phyloP scores from a whole-genome alignment of 1,284 basidiomycete genomes.

The Cryptococcus sp. region DNA sequence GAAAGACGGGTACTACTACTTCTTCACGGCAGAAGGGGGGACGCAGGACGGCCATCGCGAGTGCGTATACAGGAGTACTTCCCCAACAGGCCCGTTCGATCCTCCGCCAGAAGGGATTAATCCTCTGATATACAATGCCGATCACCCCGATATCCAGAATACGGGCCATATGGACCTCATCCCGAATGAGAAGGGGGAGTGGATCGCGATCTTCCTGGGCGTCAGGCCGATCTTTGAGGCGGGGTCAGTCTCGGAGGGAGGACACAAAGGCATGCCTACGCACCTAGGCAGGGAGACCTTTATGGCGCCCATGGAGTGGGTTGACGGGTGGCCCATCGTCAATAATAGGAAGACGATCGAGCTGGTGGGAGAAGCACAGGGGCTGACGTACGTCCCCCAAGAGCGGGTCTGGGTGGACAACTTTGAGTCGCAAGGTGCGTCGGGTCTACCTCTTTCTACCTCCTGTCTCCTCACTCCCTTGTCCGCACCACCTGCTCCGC shows the following conservation, averaged over 20 bases:
- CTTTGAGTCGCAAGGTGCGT: constrained; percentile 16
- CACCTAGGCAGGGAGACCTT: constrained; percentile 30
- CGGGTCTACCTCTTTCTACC: no score
- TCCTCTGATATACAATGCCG: constrained; percentile 22
- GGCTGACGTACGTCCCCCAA: constrained; percentile 8
- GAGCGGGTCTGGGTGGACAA: constrained; percentile 13
- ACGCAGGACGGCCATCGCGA: constrained; percentile 27
- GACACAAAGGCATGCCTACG: constrained; percentile 1
- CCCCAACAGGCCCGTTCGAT: constrained; percentile 24
- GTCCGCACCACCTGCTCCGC: background rate
- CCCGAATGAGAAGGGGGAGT: constrained; percentile 16
- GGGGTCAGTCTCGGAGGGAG: background rate
- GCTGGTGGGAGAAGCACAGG: constrained; percentile 11
- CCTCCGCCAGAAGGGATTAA: constrained; percentile 18
- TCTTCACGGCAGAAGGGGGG: constrained; percentile 33
- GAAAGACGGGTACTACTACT: constrained; percentile 32
- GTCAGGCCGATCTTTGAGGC: constrained; percentile 6
- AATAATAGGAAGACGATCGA: constrained; percentile 22
- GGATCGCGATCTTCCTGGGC: constrained; percentile 24
- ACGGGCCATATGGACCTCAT: constrained; percentile 30
- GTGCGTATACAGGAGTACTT: constrained; percentile 19
- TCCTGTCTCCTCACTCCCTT: no score
- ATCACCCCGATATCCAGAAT: constrained; percentile 19
- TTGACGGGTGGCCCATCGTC: constrained; percentile 30
- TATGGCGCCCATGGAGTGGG: constrained; percentile 26